Percentiles rank a stretch among this genome's conserved stretches.
Conservation (phyloP, 805 yeast species). For the Kluyveromyces dobzhanskii region DNA sequence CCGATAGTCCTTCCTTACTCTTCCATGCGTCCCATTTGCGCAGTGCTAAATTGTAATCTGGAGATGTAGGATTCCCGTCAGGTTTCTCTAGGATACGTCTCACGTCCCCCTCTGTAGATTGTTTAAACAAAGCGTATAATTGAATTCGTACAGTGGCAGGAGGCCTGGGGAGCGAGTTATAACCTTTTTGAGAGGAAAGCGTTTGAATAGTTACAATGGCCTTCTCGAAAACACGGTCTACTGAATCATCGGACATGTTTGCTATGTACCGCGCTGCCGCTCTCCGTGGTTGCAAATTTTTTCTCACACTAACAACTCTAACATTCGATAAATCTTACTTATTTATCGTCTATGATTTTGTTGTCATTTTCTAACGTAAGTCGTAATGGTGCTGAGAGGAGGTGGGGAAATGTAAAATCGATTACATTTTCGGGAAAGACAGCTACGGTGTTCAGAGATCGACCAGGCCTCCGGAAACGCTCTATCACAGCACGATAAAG, state of each 20-base stretch:
- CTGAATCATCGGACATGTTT: slow-evolving; percentile 11
- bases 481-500: too few relatives aligned
- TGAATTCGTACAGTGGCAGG: slow-evolving; percentile 61
- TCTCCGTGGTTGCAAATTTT: too few relatives aligned
- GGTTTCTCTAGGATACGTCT: slow-evolving; percentile 62
- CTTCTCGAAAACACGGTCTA: slow-evolving; percentile 70
- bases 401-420: too few relatives aligned
- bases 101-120: slow-evolving; percentile 83
- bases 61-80: slow-evolving; percentile 35
- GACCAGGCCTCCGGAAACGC: too few relatives aligned
- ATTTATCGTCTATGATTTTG: too few relatives aligned
- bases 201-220: slow-evolving; percentile 75
- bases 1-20: slow-evolving; percentile 55
- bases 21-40: slow-evolving; percentile 87
- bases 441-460: too few relatives aligned
- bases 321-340: too few relatives aligned
- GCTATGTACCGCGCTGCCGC: too few relatives aligned
- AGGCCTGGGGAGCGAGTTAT: slow-evolving; percentile 64
- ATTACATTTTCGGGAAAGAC: too few relatives aligned
- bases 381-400: too few relatives aligned
- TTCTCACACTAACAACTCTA: too few relatives aligned
- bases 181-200: slow-evolving; percentile 54
- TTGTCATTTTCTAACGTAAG: too few relatives aligned
- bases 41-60: slow-evolving; percentile 59
- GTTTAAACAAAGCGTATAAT: slow-evolving; percentile 78